Conservation (phyloP, 306 rosid species). For the Potentilla sterilis region DNA sequence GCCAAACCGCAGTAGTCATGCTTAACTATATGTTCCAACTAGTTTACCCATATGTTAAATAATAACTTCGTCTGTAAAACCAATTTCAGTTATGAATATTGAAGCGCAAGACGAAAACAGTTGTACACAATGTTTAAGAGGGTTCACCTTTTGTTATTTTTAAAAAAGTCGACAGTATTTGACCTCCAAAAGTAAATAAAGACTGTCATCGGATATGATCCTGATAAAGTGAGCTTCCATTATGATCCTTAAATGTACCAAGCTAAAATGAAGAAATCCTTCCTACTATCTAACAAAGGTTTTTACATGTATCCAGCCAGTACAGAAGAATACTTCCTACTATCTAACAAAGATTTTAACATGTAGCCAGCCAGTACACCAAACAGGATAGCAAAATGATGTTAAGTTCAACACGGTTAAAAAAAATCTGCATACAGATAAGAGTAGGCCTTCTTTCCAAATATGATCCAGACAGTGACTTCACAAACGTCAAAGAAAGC, state of each 20-base stretch:
- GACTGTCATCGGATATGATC: neutral
- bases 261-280: neutral
- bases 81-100: neutral
- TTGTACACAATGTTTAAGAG: neutral
- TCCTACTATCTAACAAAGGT: neutral
- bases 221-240: conserved; percentile 12
- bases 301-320: neutral
- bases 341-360: neutral
- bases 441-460: conserved; percentile 4
- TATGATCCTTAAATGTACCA: conserved; percentile 6
- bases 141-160: neutral
- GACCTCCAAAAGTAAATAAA: neutral
- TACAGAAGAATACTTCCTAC: neutral
- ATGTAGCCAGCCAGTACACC: neutral
- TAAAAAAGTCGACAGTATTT: neutral
- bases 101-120: neutral
- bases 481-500: conserved; percentile 1
- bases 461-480: neutral
- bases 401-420: neutral
- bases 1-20: neutral
- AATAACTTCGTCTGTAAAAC: neutral
- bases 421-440: neutral
- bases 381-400: neutral
- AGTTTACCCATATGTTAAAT: neutral
- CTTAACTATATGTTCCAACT: neutral